Evolutionary conservation across 2,329 filamentous ascomycete genomes (phyloP), one percentile per base, ranked within the genome.

Genomic region (Ophiocordyceps robertsii): DNA sequence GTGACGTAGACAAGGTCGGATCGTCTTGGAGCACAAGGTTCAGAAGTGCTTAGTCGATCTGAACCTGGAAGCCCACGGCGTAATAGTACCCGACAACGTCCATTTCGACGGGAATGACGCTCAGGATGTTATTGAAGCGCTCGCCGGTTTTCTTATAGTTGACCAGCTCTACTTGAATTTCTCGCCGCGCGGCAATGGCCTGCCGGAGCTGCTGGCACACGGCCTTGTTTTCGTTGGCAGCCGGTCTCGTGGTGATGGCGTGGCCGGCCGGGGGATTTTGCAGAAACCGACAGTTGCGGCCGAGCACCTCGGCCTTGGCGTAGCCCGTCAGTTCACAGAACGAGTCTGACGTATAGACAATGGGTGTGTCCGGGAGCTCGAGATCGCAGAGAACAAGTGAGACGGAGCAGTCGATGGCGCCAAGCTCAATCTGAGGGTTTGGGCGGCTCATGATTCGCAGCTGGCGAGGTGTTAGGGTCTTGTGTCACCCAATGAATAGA

Each of bases 101-200:
- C 72, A 79, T 82, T 2, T 68, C 65, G 30, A 94, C 77, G 0
- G 87, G 87, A 42, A 94, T 84, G 68, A 93, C 86, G n/a, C 82
- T 86, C 41, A 94, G 67, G 12, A 89, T 57, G 51, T 94, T 94
- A 68, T 81, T 81, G 55, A 94, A 94, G 0, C 72, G 71, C 51
- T 85, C 74, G 1, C 88, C 87, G 40, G 84, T 80, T 62, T 87
- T 84, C 48, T 82, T 77, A 58, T 89, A 94, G 56, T 94, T 94
- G 56, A 82, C 80, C 13, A 94, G 57, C 31, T 65, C 54, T 5
- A 72, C 49, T 43, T 72, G 67, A 6, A 74, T 52, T 53, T 77
- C 73, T 29, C 55, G 44, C 36, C 64, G 62, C 3, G 53, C 46
- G n/a, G 64, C 57, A 19, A 76, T 55, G 2, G 72, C 67, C 29